A percentile compares a stretch with the other conserved stretches of the same genome.
These are phyloP conservation scores for Gilbertella persicaria DNA, from an alignment of 371 early-diverging fungal genomes.

Conservation along the genomic window DNA sequence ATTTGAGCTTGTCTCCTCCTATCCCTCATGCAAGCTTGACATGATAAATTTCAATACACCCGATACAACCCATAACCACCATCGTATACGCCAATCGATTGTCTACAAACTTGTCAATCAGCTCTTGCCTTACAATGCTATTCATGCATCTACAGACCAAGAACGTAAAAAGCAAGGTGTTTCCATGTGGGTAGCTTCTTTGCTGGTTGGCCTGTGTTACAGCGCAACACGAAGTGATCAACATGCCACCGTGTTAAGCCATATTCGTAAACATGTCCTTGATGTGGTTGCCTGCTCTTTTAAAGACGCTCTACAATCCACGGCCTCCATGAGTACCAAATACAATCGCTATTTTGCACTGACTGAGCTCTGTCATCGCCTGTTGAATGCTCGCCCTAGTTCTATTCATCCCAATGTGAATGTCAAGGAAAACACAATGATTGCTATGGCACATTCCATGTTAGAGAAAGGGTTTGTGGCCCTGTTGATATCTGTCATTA, in stretches of 20 bases:
- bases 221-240: conserved; percentile 44
- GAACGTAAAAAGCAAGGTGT: conserved; percentile 62
- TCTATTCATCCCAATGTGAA: conserved; percentile 12
- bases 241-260: conserved; percentile 35
- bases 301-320: conserved; percentile 57
- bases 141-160: conserved; percentile 46
- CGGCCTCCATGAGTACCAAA: conserved; percentile 52
- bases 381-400: conserved; percentile 59
- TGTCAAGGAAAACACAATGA: conserved; percentile 51
- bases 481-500: conserved; percentile 72
- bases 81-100: conserved; percentile 14
- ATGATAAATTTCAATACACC: conserved; percentile 59
- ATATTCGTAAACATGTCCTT: conserved; percentile 65
- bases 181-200: conserved; percentile 65
- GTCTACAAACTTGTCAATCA: conserved; percentile 54
- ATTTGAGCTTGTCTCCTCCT: conserved; percentile 82
- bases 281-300: conserved; percentile 61
- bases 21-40: conserved; percentile 76
- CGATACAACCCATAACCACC: background rate
- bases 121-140: conserved; percentile 60
- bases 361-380: conserved; percentile 72
- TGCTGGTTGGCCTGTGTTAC: conserved; percentile 62
- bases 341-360: conserved; percentile 71
- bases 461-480: conserved; percentile 86
- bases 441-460: conserved; percentile 77